These are phyloP conservation scores for Coemansia sp. DNA, from an alignment of 192 early-diverging fungal genomes.

Conservation along the genomic window DNA sequence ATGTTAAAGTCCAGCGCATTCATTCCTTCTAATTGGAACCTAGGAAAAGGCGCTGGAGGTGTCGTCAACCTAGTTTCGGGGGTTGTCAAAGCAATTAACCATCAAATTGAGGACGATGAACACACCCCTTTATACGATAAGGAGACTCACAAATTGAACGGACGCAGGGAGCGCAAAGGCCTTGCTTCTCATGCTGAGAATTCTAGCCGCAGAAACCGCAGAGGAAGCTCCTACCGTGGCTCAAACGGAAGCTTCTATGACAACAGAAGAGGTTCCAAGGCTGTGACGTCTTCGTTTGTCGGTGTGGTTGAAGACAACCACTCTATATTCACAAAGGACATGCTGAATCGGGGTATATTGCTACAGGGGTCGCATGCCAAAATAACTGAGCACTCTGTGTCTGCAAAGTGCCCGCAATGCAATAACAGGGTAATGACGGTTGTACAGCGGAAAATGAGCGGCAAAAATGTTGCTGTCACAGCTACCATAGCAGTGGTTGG, in stretches of 20 bases:
- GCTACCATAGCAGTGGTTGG: conserved; percentile 34
- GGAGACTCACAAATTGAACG: neutral
- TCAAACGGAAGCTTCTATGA: neutral
- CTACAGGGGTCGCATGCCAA: conserved; percentile 36
- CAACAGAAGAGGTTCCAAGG: conserved; percentile 5
- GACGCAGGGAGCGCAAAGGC: neutral
- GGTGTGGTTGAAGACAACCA: conserved; percentile 34
- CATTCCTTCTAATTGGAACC: conserved; percentile 32
- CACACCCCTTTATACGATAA: neutral
- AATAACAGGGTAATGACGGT: conserved; percentile 31
- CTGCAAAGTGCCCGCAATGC: conserved; percentile 39
- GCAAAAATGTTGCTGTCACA: conserved; percentile 46
- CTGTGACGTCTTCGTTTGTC: conserved; percentile 16
- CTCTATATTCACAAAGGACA: conserved; percentile 32
- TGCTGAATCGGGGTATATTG: conserved; percentile 17
- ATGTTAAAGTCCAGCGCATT: conserved; percentile 44
- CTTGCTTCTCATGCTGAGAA: neutral
- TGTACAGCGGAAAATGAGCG: conserved; percentile 39
- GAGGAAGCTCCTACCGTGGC: neutral
- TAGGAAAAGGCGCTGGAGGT: conserved; percentile 23
- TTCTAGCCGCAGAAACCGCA: neutral
- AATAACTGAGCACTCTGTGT: conserved; percentile 23
- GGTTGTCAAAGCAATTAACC: conserved; percentile 36
- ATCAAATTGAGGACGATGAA: conserved; percentile 15
- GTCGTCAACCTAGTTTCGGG: conserved; percentile 30